Conservation (phyloP, 2,329 filamentous ascomycete genomes). For the Leptographium lundbergii region DNA sequence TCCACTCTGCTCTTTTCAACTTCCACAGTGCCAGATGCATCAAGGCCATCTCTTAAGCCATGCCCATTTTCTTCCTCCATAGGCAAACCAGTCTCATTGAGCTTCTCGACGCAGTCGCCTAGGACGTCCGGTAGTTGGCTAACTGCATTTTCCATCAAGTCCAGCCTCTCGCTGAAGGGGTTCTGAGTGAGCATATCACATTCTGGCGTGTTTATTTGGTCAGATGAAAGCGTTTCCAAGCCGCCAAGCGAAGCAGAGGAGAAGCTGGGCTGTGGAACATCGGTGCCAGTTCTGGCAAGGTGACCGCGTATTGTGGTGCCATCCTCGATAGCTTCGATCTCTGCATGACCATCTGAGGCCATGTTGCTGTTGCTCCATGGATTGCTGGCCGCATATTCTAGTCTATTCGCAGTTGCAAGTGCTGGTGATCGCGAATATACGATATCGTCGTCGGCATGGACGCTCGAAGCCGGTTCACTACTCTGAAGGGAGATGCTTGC, state of each 20-base stretch:
- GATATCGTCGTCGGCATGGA: neutral
- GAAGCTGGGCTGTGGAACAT: neutral
- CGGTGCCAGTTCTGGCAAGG: neutral
- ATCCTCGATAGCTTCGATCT: neutral
- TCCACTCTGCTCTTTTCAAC: conserved; percentile 1
- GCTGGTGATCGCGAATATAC: neutral
- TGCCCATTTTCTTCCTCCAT: neutral
- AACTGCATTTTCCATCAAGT: too few species aligned
- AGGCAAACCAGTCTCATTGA: neutral
- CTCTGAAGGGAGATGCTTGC: neutral
- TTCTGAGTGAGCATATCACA: neutral
- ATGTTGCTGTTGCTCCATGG: neutral
- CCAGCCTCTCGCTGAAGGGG: neutral
- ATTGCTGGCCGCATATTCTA: neutral
- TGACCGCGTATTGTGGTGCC: neutral
- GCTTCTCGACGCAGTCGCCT: neutral
- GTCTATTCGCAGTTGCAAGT: neutral
- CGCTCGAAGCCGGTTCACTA: neutral
- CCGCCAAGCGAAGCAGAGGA: neutral
- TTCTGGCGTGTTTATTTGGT: neutral
- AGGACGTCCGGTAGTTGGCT: neutral
- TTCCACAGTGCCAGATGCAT: neutral
- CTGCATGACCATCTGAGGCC: neutral
- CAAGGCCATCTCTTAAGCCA: neutral
- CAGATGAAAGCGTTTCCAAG: neutral